Evolutionary conservation across 208 protist species (phyloP).

Genomic region (Crithidia brevicula): DNA sequence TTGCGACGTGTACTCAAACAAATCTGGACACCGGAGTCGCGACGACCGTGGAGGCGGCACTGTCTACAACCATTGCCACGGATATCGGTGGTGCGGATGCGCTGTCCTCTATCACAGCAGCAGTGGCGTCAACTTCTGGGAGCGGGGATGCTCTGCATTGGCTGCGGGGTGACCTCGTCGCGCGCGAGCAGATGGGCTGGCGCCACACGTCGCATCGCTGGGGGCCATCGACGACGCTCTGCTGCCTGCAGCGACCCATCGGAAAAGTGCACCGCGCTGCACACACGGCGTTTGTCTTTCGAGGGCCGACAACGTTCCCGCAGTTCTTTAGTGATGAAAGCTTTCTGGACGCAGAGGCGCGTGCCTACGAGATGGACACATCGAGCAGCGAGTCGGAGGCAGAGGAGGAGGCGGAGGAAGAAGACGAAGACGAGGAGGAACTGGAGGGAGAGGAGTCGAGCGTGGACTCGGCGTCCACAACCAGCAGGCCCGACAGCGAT

Average conservation of each 20-base stretch:
- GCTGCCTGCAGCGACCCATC: constrained; percentile 18
- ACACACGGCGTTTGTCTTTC: constrained; percentile 56
- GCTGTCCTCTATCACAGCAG: not conserved
- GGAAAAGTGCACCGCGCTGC: constrained; percentile 30
- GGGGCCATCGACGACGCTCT: constrained; percentile 12
- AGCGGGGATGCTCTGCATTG: constrained; percentile 21
- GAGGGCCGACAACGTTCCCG: constrained; percentile 68
- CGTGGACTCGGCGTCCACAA: constrained; percentile 19
- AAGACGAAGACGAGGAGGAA: constrained; percentile 64
- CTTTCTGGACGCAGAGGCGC: constrained; percentile 44
- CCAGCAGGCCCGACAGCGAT: constrained; percentile 1
- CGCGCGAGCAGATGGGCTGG: constrained; percentile 30
- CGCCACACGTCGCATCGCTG: not conserved
- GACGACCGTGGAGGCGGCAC: constrained; percentile 13
- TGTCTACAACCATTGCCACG: not conserved
- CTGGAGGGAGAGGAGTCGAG: constrained; percentile 34
- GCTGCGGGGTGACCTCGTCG: constrained; percentile 20
- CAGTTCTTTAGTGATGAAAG: constrained; percentile 57
- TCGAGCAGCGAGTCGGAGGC: constrained; percentile 59
- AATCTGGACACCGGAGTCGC: not conserved
- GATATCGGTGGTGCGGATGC: not conserved
- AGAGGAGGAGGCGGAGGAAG: constrained; percentile 46
- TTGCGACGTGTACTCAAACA: not conserved
- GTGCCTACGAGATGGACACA: constrained; percentile 64
- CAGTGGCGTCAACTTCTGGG: not conserved